A percentile compares a stretch with the other conserved stretches of the same genome.
phyloP scores from a whole-genome alignment of 805 yeast genomes.

The Grigorovia yakushimaensis region DNA sequence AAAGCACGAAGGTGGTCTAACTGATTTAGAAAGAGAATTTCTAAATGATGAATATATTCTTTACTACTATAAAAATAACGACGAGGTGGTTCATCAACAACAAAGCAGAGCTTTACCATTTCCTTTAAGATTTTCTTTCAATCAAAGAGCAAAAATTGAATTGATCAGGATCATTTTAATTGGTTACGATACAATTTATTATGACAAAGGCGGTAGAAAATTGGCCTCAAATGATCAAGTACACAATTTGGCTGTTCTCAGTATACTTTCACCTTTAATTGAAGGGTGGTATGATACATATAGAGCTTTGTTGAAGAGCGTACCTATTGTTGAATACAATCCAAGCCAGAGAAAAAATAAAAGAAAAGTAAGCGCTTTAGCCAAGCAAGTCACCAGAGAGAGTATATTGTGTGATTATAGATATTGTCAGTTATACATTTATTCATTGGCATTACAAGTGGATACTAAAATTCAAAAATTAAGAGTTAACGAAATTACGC shows the following conservation, averaged over 20 bases:
- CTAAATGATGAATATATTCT: conserved; percentile 27
- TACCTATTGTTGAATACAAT: conserved; percentile 27
- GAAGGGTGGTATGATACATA: conserved; percentile 70
- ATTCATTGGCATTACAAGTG: conserved; percentile 64
- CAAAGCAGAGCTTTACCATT: conserved; percentile 8
- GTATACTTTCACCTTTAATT: conserved; percentile 65
- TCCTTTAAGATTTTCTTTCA: conserved; percentile 44
- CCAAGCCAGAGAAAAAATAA: conserved; percentile 19
- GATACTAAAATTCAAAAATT: conserved; percentile 31
- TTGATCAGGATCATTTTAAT: conserved; percentile 66
- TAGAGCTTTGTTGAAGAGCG: conserved; percentile 42
- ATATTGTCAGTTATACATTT: conserved; percentile 75
- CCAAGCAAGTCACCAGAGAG: conserved; percentile 47
- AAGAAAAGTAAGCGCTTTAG: conserved; percentile 27
- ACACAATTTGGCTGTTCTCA: conserved; percentile 61
- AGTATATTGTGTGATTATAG: conserved; percentile 72
- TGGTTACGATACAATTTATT: conserved; percentile 77
- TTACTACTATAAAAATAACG: conserved; percentile 14
- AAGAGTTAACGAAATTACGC: conserved; percentile 59
- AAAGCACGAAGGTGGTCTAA: conserved; percentile 7
- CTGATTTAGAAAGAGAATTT: conserved; percentile 24
- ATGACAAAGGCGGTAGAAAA: conserved; percentile 41
- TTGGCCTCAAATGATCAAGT: conserved; percentile 39
- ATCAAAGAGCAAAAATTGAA: conserved; percentile 73
- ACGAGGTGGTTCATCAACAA: conserved; percentile 4